Evolutionary conservation across 148 eudicot genomes (phyloP), one percentile per base, ranked within the genome.

Genomic region (Fallopia convolvulus): DNA sequence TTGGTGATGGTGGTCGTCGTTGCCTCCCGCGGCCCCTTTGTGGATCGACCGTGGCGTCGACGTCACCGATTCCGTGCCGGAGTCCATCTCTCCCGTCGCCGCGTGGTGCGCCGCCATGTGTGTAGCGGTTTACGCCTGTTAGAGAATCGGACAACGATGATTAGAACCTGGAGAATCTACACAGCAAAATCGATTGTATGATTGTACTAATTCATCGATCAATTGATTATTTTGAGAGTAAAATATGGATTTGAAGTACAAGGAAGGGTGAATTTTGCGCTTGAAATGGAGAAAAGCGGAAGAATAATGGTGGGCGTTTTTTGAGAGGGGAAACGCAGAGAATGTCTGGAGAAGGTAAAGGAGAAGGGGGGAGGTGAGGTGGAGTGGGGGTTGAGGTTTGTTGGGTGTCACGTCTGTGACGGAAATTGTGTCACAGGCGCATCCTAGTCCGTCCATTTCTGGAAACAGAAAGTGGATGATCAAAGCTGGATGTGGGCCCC

Each of bases 21-120:
- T 79, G 74, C 41, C 70, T 52, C 82, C 77, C 17, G 36, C 18
- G 8, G 65, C 33, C 58, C 72, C 47, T 66, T 52, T 80, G 76
- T 75, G 77, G 68, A 75, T 58, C 17, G 87, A 85, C 18, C 91
- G 87, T 7, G 92, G 93, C 0, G 94, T 86, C 1, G 91, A 88
- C 39, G 79, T 75, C 52, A 87, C 83, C 2, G 97, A 89, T 77
- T 89, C 91, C 11, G 81, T 79, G 78, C 80, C 87, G 80, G 93
- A 85, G 65, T 84, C 91, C 10, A 79, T 53, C 53, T 91, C 90
- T 65, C 80, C 52, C 3, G 75, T 79, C 17, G 52, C 15, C 1
- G 26, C 49, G 70, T 42, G 79, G 61, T 66, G 80, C 75, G 78
- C 39, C 55, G 84, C 79, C 78, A 58, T 52, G 42, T 15, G 13